Evolutionary conservation across 495 filamentous ascomycete genomes (phyloP), one percentile per base, ranked within the genome.

Genomic region (Astrothelium macrocarpum): DNA sequence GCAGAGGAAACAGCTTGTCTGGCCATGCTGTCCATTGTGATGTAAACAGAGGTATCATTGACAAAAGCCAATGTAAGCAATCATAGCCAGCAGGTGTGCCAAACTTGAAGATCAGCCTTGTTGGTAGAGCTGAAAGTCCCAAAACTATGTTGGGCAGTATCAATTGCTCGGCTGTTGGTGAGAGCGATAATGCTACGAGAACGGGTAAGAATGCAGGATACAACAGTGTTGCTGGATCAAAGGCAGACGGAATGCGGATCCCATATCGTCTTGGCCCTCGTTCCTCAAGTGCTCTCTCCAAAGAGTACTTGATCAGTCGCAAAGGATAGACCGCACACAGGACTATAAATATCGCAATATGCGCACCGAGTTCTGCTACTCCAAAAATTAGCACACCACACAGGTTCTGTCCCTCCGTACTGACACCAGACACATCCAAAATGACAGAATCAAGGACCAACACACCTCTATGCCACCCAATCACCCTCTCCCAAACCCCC

Each of bases 201-300:
- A 94, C 68, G 1, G 94, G 90, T 9, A 96, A 78, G 0, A 87
- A 66, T 0, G 86, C 78, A 1, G 94, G 95, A 69, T 97, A 98
- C 23, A 98, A 78, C 10, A 97, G 76, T 5, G 94, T 90, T 18
- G 94, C 94, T 1, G 91, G 94, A 70, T 98, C 94, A 72, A 97
- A 96, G 29, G 81, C 78, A 14, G 85, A 71, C 0, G 90, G 89
- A 20, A 95, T 77, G 53, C 78, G 73, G 83, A 75, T 74, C 29
- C 49, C 49, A 56, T 56, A 56, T 4, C 49, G 49, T 56, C 49
- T 26, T 23, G 49, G 20, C 7, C 49, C 49, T 16, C 25, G 5
- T 29, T 56, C 49, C 4, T 56, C 49, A 26, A 56, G 25, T 10
- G 49, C 49, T 56, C 49, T 56, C 20, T 56, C 2, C 49, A 56